A percentile compares a stretch with the other conserved stretches of the same genome.
Evolutionary conservation across 352 stramenopile species (phyloP).

Genomic region (Pythium angustatum): DNA sequence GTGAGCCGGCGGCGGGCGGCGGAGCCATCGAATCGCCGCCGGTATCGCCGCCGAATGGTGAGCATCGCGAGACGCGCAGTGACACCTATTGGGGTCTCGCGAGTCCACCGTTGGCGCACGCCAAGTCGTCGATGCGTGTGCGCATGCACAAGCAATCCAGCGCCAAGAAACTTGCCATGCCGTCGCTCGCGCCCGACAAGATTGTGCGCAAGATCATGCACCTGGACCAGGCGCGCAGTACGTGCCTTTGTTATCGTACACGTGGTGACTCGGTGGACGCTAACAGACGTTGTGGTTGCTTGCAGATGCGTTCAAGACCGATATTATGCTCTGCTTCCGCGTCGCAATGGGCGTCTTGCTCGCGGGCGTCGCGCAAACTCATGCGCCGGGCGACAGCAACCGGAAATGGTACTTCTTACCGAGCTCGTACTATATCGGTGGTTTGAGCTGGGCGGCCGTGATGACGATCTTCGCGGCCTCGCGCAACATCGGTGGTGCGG

Average conservation of each 20-base stretch:
- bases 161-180: neutral
- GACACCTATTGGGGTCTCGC: conserved; percentile 23
- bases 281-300: neutral
- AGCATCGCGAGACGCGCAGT: neutral
- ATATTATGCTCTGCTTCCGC: conserved; percentile 42
- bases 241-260: neutral
- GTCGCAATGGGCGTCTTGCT: conserved; percentile 63
- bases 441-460: conserved; percentile 59
- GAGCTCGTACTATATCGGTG: conserved; percentile 62
- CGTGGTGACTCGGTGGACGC: neutral
- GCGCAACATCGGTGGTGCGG: conserved; percentile 56
- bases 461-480: conserved; percentile 73
- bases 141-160: conserved; percentile 26
- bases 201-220: conserved; percentile 38
- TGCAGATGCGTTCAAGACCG: conserved; percentile 38
- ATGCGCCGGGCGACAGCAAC: conserved; percentile 25
- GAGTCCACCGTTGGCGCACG: conserved; percentile 13
- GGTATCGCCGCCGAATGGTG: neutral
- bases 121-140: conserved; percentile 24
- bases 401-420: conserved; percentile 54
- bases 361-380: conserved; percentile 57
- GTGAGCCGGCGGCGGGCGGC: too few species aligned
- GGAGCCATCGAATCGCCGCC: neutral
- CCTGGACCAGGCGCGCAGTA: conserved; percentile 35
- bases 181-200: conserved; percentile 6